Percentiles rank a stretch among this genome's conserved stretches.
Evolutionary conservation across 1,284 basidiomycete species (phyloP).

Genomic region (Ceratobasidium sp.): DNA sequence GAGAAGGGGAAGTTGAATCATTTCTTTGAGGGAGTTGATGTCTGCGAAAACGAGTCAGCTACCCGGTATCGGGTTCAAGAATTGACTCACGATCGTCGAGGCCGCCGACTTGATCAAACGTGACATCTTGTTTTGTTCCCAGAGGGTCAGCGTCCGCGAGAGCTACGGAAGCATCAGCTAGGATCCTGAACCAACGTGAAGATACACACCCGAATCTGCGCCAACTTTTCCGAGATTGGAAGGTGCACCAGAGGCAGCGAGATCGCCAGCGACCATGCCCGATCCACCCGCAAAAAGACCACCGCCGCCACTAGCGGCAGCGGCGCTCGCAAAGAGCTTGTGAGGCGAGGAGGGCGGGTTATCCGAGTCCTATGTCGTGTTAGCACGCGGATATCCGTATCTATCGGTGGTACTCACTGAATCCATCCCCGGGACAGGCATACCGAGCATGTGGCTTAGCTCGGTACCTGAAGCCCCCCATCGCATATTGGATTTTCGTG

Average conservation of each 20-base stretch:
- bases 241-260: slow-evolving; percentile 77
- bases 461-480: slow-evolving; percentile 84
- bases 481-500: slow-evolving; percentile 62
- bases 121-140: slow-evolving; percentile 93
- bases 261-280: slow-evolving; percentile 71
- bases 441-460: slow-evolving; percentile 80
- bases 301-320: slow-evolving; percentile 57
- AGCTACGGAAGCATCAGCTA: slow-evolving; percentile 60
- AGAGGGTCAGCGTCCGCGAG: slow-evolving; percentile 98
- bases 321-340: slow-evolving; percentile 69
- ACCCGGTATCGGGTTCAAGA: background rate
- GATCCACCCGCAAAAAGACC: slow-evolving; percentile 70
- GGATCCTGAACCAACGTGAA: background rate
- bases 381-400: slow-evolving; percentile 18
- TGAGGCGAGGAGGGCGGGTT: slow-evolving; percentile 73
- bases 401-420: slow-evolving; percentile 65
- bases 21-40: slow-evolving; percentile 71
- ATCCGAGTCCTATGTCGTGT: slow-evolving; percentile 73
- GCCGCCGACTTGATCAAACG: slow-evolving; percentile 98
- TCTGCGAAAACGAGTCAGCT: slow-evolving; percentile 65
- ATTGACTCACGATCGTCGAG: slow-evolving; percentile 85
- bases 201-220: slow-evolving; percentile 69
- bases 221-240: slow-evolving; percentile 87
- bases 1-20: slow-evolving; percentile 95
- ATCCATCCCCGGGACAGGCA: slow-evolving; percentile 70